These are phyloP conservation scores for Boletus pseudo-olivaceus DNA, from an alignment of 768 basidiomycete genomes.

Conservation along the genomic window DNA sequence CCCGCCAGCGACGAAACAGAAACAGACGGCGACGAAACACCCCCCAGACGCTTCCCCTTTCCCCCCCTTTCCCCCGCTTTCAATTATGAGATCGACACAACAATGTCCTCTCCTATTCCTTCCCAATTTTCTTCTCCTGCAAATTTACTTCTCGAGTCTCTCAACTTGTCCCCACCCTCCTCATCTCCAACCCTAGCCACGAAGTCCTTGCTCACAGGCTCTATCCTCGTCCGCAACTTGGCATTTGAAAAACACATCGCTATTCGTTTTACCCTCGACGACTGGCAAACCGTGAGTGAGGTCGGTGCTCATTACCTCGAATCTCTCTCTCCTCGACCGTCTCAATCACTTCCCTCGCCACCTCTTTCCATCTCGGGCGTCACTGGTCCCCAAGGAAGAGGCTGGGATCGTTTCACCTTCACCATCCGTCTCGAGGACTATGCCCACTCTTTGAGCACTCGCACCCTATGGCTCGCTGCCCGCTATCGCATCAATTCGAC, in stretches of 20 bases:
- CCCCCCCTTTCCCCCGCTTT: conserved; percentile 18
- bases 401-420: conserved; percentile 62
- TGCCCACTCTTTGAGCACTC: conserved; percentile 42
- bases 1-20: conserved; percentile 41
- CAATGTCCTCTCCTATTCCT: conserved; percentile 15
- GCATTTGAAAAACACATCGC: conserved; percentile 83
- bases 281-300: conserved; percentile 92
- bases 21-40: conserved; percentile 35
- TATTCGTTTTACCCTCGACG: conserved; percentile 87
- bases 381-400: neutral
- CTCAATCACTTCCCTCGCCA: conserved; percentile 16
- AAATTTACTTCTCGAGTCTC: conserved; percentile 38
- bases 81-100: conserved; percentile 22
- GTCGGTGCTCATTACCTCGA: conserved; percentile 53
- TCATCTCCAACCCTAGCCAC: neutral
- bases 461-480: conserved; percentile 60
- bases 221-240: conserved; percentile 80
- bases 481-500: conserved; percentile 39
- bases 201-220: conserved; percentile 55
- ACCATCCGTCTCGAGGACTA: conserved; percentile 71
- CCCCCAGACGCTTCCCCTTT: conserved; percentile 19
- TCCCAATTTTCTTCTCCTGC: conserved; percentile 5
- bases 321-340: conserved; percentile 40
- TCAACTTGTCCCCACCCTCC: conserved; percentile 26
- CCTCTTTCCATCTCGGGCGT: neutral